Evolutionary conservation across 2,329 filamentous ascomycete species (phyloP).

Genomic region (Hypoxylon sp.): DNA sequence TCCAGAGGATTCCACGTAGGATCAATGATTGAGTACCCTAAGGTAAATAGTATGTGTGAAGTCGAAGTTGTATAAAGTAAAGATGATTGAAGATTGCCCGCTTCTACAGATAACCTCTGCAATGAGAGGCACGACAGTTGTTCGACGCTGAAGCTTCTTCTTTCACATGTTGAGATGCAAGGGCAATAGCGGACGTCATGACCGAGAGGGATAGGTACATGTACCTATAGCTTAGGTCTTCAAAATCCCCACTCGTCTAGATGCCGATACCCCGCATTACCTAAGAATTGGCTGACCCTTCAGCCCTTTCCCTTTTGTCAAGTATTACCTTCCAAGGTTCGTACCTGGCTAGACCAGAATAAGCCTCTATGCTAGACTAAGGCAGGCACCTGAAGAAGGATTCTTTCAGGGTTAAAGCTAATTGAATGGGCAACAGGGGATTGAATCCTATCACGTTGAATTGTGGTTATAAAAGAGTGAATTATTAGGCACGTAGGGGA

Average conservation of each 20-base stretch:
- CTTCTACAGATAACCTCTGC: not conserved
- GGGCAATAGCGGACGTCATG: conserved; percentile 19
- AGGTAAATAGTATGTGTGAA: not conserved
- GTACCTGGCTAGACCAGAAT: conserved; percentile 13
- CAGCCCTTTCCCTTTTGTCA: no score
- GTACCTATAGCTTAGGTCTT: not conserved
- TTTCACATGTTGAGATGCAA: conserved; percentile 28
- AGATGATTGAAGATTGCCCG: not conserved
- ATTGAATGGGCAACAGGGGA: not conserved
- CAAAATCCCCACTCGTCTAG: not conserved
- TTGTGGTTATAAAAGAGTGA: conserved; percentile 22
- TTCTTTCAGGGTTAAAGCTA: not conserved
- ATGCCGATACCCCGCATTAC: conserved; percentile 31
- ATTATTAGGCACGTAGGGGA: conserved; percentile 10
- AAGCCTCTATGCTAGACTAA: not conserved
- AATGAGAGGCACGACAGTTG: conserved; percentile 6
- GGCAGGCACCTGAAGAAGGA: not conserved
- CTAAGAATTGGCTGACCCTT: not conserved
- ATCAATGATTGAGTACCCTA: not conserved
- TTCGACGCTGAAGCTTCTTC: conserved; percentile 14
- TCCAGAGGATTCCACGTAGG: not conserved
- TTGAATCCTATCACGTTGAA: conserved; percentile 7
- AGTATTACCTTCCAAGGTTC: conserved; percentile 8
- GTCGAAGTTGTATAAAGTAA: not conserved
- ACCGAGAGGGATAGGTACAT: conserved; percentile 10